phyloP scores from a whole-genome alignment of 208 protist genomes.

The Phytomonas sp. region DNA sequence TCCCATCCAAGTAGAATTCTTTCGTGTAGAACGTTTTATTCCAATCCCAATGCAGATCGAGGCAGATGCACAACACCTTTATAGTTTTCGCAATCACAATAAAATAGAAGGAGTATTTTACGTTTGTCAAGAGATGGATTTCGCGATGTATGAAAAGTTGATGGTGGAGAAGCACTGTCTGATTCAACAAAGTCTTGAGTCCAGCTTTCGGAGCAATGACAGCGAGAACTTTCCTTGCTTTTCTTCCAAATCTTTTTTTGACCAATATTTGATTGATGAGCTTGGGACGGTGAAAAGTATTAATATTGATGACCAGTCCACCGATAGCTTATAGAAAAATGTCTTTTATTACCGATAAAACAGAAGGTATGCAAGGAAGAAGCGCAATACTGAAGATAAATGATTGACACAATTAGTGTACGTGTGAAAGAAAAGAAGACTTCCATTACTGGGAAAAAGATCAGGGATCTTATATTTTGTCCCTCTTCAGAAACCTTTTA shows the following conservation, averaged over 20 bases:
- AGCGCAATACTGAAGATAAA: background rate
- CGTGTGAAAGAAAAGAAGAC: background rate
- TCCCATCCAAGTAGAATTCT: constrained; percentile 49
- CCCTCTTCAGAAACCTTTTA: constrained; percentile 13
- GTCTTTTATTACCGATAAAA: background rate
- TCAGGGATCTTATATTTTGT: background rate
- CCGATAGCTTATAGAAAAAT: constrained; percentile 28
- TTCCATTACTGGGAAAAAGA: background rate
- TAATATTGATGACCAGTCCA: constrained; percentile 39
- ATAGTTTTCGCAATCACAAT: constrained; percentile 61
- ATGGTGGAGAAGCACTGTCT: constrained; percentile 33
- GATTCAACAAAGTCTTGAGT: background rate
- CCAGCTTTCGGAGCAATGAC: background rate
- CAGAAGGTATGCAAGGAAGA: constrained; percentile 3
- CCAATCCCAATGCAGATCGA: constrained; percentile 85
- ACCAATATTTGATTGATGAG: constrained; percentile 81
- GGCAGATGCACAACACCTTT: constrained; percentile 78
- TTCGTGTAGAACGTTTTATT: constrained; percentile 81
- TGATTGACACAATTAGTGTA: background rate
- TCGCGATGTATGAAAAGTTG: constrained; percentile 43
- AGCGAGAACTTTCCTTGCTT: background rate
- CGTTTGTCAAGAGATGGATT: constrained; percentile 67
- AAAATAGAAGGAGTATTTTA: constrained; percentile 78
- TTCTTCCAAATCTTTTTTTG: constrained; percentile 37
- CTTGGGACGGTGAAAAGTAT: constrained; percentile 60